Evolutionary conservation across 306 rosid species (phyloP).

Genomic region (Clitoria ternatea): DNA sequence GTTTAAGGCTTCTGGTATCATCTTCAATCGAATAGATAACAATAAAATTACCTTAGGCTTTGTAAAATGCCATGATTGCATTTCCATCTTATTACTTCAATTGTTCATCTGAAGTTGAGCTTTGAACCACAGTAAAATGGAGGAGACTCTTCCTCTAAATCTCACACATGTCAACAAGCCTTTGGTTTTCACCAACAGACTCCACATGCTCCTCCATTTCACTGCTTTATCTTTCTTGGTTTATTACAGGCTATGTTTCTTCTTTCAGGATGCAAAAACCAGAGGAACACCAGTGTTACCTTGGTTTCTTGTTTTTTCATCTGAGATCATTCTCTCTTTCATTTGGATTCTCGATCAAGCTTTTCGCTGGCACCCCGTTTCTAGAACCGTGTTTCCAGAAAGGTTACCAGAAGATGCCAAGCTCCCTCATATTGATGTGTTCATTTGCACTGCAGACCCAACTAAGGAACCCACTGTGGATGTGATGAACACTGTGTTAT

Average conservation of each 20-base stretch:
- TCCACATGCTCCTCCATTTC: conserved; percentile 45
- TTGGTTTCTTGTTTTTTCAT: conserved; percentile 48
- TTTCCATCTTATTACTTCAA: not conserved
- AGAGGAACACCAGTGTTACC: conserved; percentile 28
- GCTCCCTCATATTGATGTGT: conserved; percentile 60
- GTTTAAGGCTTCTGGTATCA: not conserved
- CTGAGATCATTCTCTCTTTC: conserved; percentile 60
- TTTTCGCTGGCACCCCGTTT: conserved; percentile 50
- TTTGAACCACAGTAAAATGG: conserved; percentile 29
- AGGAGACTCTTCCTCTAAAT: conserved; percentile 36
- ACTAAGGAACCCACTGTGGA: conserved; percentile 57
- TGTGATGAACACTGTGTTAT: conserved; percentile 73
- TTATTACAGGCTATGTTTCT: conserved; percentile 43
- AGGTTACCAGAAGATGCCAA: conserved; percentile 50
- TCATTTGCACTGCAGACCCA: conserved; percentile 70
- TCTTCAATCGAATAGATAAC: not conserved
- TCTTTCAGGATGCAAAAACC: conserved; percentile 30
- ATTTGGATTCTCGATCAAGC: conserved; percentile 60
- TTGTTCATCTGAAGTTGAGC: not conserved
- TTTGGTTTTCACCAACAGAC: conserved; percentile 38
- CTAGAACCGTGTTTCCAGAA: conserved; percentile 49
- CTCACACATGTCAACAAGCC: conserved; percentile 40
- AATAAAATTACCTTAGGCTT: not conserved
- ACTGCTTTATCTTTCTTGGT: conserved; percentile 46
- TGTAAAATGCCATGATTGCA: not conserved